phyloP scores from a whole-genome alignment of 2,329 filamentous ascomycete species.

The Trichoderma sp. region DNA sequence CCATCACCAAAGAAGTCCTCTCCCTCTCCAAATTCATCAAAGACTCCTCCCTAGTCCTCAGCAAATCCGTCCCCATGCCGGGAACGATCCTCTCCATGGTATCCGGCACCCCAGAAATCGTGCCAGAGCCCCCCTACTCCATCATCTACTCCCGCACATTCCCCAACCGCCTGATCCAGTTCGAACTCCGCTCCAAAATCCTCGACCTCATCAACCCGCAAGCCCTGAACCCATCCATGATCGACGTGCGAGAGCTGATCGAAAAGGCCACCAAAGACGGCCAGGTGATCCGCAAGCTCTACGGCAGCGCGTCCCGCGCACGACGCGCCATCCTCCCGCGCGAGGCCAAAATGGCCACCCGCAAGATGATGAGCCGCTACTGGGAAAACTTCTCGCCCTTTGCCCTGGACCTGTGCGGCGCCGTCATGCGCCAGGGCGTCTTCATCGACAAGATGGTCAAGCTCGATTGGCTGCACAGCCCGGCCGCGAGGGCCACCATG shows the following conservation, averaged over 20 bases:
- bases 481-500: constrained; percentile 65
- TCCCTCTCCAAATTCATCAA: constrained; percentile 60
- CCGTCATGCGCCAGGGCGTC: constrained; percentile 65
- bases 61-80: constrained; percentile 55
- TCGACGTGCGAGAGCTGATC: constrained; percentile 53
- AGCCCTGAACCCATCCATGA: constrained; percentile 44
- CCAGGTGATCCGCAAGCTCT: constrained; percentile 44
- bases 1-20: constrained; percentile 59
- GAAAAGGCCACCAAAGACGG: constrained; percentile 47
- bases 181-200: constrained; percentile 47
- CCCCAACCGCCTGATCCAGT: constrained; percentile 58
- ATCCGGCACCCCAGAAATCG: constrained; percentile 51
- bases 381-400: constrained; percentile 68
- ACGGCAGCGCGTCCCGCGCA: constrained; percentile 32
- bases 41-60: constrained; percentile 27
- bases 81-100: constrained; percentile 63
- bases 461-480: constrained; percentile 78
- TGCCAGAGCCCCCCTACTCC: constrained; percentile 28
- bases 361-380: constrained; percentile 71
- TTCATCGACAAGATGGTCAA: constrained; percentile 74
- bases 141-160: constrained; percentile 47
- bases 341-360: constrained; percentile 48
- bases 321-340: constrained; percentile 29
- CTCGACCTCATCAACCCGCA: constrained; percentile 41
- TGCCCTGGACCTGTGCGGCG: constrained; percentile 64